Base-by-base conservation (phyloP, 768 basidiomycete genomes). In the Leccinellum luteum region DNA sequence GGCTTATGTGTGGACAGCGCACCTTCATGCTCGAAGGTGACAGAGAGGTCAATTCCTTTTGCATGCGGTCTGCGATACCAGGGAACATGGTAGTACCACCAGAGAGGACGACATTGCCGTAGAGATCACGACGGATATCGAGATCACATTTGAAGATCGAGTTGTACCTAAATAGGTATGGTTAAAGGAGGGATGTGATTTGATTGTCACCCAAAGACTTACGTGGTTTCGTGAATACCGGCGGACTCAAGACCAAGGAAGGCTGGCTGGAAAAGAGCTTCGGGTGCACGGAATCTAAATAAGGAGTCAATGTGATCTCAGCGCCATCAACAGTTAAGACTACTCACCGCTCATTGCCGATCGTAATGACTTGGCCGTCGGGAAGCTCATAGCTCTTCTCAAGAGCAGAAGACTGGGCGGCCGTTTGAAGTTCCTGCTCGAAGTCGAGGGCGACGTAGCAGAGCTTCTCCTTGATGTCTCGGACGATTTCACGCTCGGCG, bases 71-170 rank as follows among this genome's bases (percentile, higher is more conserved):
- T 65, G 92, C 85, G 67, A 96, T 94, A 80, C 93, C 94, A 65
- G 90, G 87, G 89, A 94, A 94, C 92, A 95, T 94, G 69, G 92
- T 94, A 60, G 90, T 91, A 70, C 92, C 92, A 69, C 92, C 92
- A 57, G 82, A 82, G 66, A 85, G 75, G 14, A 73, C 74, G n/a
- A 73, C 71, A 14, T 72, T 72, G n/a, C 71, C 71, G 12, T 72
- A 72, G 28, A 72, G 30, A 13, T 72, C 71, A 43, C 73, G 72
- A 66, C 71, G 71, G n/a, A 72, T 71, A 62, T 96, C 89, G 54
- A 90, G 78, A 74, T 92, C 90, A 69, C 90, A 84, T 73, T 80
- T 82, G 66, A 71, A 71, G 72, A 83, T 80, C 27, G 86, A 86
- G 76, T 86, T 86, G 63, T 77, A 81, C 13, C 79, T 80, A 23